Evolutionary conservation across 2,329 filamentous ascomycete species (phyloP), one percentile per base, ranked within the genome.

Genomic region (Colletotrichum sp.): DNA sequence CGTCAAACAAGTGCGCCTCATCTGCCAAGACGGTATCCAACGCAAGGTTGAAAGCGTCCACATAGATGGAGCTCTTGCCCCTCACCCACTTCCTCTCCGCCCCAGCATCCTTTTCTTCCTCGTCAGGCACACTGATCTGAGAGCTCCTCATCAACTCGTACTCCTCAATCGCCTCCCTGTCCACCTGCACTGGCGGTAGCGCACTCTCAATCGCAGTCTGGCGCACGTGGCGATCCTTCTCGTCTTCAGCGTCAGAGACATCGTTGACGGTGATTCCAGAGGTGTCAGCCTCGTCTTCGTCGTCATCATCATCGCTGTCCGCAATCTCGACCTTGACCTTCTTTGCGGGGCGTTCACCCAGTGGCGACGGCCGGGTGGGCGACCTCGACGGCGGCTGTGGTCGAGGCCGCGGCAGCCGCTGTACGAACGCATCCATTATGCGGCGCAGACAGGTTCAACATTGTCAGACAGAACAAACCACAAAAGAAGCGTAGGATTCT

Each of bases 41-140:
- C 3, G 96, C 95, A 16, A 98, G 88, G 81, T 98, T 98, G 88
- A 99, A 99, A 1, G 97, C 97, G 85, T 99, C 97, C 22, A 98
- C 95, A 80, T 99, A 99, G 71, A 99, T 95, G 2, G 96, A 98
- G 81, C 93, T 98, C 82, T 92, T 93, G 1, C 95, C 95, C 80
- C 90, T 92, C 6, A 92, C 85, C 95, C 95, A 98, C 75, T 75
- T 65, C 6, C 82, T 79, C 6, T 76, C 60, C n/a, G 64, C 16
- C 12, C 11, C 48, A n/a, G 34, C 32, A 12, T 52, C 32, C n/a
- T 25, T 22, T 13, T 90, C 28, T 4, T 63, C 67, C 87, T 87
- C 83, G 19, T 82, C 80, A n/a, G 81, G 80, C 3, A 79, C 79
- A 61, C 82, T 81, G 6, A 75, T 72, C 76, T 91, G 90, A 25